Percentiles rank a stretch among this genome's conserved stretches.
phyloP scores from a whole-genome alignment of 1,284 basidiomycete genomes.

The Ceratobasidium papillatum region DNA sequence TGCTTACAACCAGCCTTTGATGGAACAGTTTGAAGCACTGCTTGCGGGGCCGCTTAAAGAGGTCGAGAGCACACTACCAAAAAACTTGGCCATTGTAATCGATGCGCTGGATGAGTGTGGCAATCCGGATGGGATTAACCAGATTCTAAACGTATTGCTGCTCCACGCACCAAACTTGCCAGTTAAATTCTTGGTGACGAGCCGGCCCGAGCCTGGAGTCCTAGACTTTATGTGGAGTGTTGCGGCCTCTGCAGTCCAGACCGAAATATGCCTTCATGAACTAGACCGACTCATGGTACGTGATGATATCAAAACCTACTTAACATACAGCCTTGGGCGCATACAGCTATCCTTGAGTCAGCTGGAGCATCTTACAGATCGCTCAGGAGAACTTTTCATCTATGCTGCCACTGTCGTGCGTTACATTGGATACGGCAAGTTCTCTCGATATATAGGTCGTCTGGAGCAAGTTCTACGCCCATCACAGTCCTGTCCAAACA shows the following conservation, averaged over 20 bases:
- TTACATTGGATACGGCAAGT: too few relatives aligned
- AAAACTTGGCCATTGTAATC: background rate
- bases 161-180: background rate
- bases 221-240: slow-evolving; percentile 4
- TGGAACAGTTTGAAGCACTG: background rate
- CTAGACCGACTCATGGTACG: background rate
- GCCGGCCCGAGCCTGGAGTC: background rate
- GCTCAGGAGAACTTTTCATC: too few relatives aligned
- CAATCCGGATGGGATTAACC: background rate
- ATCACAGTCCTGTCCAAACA: too few relatives aligned
- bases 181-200: background rate
- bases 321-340: background rate
- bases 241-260: background rate
- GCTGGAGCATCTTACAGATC: too few relatives aligned
- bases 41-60: background rate
- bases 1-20: background rate
- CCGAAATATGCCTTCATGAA: background rate
- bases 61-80: background rate
- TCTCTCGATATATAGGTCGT: too few relatives aligned
- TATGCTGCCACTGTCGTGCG: too few relatives aligned
- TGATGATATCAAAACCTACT: background rate
- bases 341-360: background rate
- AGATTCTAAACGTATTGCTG: background rate
- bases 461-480: too few relatives aligned
- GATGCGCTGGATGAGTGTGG: slow-evolving; percentile 7